A percentile compares a stretch with the other conserved stretches of the same genome.
phyloP scores from a whole-genome alignment of 2,329 filamentous ascomycete genomes.

The Leptodontidium sp. region DNA sequence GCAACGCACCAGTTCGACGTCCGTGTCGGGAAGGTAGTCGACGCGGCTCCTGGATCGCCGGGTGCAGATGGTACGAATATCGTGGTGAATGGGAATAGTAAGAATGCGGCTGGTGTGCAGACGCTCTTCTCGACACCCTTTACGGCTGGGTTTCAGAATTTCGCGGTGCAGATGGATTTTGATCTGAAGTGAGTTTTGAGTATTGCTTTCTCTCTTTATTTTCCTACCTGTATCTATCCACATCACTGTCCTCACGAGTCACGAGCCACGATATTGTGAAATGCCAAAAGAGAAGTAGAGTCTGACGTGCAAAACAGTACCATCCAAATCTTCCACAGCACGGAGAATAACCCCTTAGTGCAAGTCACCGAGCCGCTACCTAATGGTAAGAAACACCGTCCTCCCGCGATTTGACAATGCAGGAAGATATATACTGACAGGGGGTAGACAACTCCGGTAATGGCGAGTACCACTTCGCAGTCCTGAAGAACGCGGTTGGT shows the following conservation, averaged over 20 bases:
- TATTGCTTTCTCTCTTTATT: no score
- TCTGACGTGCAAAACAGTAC: conserved; percentile 50
- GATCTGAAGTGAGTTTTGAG: conserved; percentile 55
- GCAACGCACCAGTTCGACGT: conserved; percentile 57
- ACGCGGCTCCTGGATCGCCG: conserved; percentile 50
- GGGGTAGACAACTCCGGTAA: conserved; percentile 50
- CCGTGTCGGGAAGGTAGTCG: conserved; percentile 59
- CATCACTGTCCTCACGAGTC: no score
- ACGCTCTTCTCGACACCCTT: conserved; percentile 59
- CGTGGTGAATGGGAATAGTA: conserved; percentile 19
- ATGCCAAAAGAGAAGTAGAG: background rate
- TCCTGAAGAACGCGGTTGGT: conserved; percentile 63
- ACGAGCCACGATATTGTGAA: no score
- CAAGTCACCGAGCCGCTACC: conserved; percentile 53
- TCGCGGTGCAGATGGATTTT: conserved; percentile 65
- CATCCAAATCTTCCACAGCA: conserved; percentile 64
- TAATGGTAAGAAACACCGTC: background rate
- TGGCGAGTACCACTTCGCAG: conserved; percentile 67
- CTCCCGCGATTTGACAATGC: no score
- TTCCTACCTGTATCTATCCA: no score
- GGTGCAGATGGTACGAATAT: conserved; percentile 11
- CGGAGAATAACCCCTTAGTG: conserved; percentile 53
- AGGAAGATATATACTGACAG: background rate
- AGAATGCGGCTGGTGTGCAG: conserved; percentile 13
- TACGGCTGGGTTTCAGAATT: conserved; percentile 63